Conservation (phyloP, 768 basidiomycete genomes). For the Lactarius sp. region DNA sequence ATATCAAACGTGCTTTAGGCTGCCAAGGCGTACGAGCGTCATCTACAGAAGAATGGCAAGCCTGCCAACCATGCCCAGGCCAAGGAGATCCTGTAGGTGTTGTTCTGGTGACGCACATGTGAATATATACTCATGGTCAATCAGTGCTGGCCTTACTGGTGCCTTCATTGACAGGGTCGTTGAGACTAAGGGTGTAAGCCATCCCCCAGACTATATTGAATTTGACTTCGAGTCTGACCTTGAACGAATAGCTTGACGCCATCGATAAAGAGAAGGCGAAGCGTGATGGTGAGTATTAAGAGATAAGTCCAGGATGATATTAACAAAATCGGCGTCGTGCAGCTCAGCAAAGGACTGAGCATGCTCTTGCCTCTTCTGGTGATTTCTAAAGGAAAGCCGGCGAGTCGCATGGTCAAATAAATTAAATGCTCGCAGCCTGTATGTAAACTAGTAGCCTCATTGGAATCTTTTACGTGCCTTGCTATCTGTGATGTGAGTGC, state of each 20-base stretch:
- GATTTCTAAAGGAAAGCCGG: neutral
- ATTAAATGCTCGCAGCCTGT: neutral
- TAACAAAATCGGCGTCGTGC: neutral
- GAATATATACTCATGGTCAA: constrained; percentile 8
- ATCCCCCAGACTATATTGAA: neutral
- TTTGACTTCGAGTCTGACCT: neutral
- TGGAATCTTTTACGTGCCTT: neutral
- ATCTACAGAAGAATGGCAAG: constrained; percentile 45
- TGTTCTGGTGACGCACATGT: neutral
- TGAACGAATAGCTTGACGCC: constrained; percentile 38
- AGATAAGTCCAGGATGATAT: neutral
- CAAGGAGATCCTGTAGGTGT: constrained; percentile 47
- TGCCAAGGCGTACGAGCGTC: constrained; percentile 57
- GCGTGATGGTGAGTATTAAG: constrained; percentile 30
- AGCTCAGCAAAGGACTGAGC: neutral
- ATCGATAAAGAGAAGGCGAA: constrained; percentile 43
- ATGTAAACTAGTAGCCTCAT: neutral
- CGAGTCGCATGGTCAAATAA: neutral
- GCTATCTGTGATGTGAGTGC: neutral
- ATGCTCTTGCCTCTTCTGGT: neutral
- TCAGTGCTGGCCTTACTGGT: constrained; percentile 52
- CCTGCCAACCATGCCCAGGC: constrained; percentile 48
- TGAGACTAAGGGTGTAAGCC: constrained; percentile 53
- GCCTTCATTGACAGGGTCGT: constrained; percentile 48
- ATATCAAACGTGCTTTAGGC: constrained; percentile 36